These are phyloP conservation scores for Suillus lakei DNA, from an alignment of 768 basidiomycete species.

Conservation along the genomic window DNA sequence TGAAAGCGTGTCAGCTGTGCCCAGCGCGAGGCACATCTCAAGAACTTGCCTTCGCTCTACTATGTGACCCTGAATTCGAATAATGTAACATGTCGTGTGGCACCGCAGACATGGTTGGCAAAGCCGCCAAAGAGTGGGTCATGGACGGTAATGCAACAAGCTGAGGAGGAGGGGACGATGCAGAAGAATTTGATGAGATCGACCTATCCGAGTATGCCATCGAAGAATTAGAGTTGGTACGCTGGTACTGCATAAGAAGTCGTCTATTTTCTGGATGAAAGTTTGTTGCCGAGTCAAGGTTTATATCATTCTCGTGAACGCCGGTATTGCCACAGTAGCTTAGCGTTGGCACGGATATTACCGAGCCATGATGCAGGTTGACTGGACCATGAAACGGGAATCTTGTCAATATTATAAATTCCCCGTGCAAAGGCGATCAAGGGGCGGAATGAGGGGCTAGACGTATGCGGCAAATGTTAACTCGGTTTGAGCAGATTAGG, in stretches of 20 bases:
- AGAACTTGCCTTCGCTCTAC: conserved; percentile 32
- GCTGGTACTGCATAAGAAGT: conserved; percentile 36
- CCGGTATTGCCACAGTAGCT: conserved; percentile 26
- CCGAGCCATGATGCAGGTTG: conserved; percentile 37
- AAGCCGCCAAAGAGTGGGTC: conserved; percentile 36
- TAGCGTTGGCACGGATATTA: conserved; percentile 36
- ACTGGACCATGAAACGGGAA: conserved; percentile 37
- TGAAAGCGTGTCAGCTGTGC: conserved; percentile 12
- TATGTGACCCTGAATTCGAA: conserved; percentile 30
- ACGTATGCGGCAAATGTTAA: conserved; percentile 22
- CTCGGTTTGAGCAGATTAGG: conserved; percentile 29
- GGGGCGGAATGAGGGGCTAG: conserved; percentile 32
- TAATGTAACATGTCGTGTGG: conserved; percentile 38
- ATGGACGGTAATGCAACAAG: conserved; percentile 37
- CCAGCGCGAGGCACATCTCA: not conserved
- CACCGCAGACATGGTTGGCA: conserved; percentile 36
- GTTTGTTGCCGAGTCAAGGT: conserved; percentile 6
- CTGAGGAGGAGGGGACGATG: conserved; percentile 32
- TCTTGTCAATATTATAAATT: conserved; percentile 33
- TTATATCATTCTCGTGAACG: conserved; percentile 34
- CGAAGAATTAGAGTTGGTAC: conserved; percentile 34
- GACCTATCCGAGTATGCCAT: conserved; percentile 39
- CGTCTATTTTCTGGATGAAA: conserved; percentile 18
- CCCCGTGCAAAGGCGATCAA: conserved; percentile 38
- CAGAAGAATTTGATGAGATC: conserved; percentile 36